Conservation (phyloP, 192 early-diverging fungal species). For the Umbelopsis sp. region DNA sequence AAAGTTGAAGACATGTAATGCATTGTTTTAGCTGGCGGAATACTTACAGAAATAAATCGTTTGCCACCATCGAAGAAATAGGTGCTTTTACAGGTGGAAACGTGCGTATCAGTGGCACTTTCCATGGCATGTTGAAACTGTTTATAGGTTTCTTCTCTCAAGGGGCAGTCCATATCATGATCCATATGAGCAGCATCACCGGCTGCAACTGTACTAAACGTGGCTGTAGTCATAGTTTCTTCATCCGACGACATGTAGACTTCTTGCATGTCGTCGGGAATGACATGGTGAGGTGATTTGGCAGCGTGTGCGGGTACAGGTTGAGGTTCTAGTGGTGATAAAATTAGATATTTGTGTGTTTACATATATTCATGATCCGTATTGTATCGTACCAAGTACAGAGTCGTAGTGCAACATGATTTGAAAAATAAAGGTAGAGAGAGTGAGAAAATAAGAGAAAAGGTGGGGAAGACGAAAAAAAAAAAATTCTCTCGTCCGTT, state of each 20-base stretch:
- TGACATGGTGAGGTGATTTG: background rate
- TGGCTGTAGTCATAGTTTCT: constrained; percentile 6
- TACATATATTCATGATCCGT: background rate
- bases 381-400: background rate
- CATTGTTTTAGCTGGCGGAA: background rate
- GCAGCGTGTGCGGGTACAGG: background rate
- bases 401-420: background rate
- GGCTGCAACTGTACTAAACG: background rate
- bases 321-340: constrained; percentile 5
- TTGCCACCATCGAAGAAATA: constrained; percentile 42
- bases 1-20: background rate
- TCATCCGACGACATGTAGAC: constrained; percentile 20
- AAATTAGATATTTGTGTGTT: background rate
- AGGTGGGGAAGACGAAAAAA: background rate
- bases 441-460: background rate
- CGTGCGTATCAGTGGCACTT: constrained; percentile 15
- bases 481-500: background rate
- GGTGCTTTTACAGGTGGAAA: constrained; percentile 34
- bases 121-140: constrained; percentile 21
- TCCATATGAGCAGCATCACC: background rate
- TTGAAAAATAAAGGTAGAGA: background rate
- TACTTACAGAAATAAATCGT: constrained; percentile 42
- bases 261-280: background rate
- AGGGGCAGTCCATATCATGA: background rate
- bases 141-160: background rate